These are phyloP conservation scores for Pisolithus sp. DNA, from an alignment of 768 basidiomycete genomes.

Conservation along the genomic window DNA sequence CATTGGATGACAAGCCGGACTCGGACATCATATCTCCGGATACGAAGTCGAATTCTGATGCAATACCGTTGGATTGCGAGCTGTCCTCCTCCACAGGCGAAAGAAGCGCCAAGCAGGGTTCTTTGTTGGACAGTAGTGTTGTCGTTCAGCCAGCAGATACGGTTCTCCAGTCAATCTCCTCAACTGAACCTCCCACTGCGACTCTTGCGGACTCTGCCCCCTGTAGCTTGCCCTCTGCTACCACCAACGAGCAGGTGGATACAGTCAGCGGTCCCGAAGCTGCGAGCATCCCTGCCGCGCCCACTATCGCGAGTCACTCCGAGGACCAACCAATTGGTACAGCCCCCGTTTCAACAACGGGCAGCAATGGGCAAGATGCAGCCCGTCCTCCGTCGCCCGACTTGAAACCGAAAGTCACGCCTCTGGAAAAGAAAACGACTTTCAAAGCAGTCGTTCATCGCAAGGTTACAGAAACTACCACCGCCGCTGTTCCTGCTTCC, in stretches of 20 bases:
- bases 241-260: background rate
- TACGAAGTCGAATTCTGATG: no score
- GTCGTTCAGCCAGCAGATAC: background rate
- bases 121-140: background rate
- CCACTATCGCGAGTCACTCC: no score
- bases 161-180: background rate
- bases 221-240: background rate
- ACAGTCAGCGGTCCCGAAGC: background rate
- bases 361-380: slow-evolving; percentile 1
- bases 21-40: no score
- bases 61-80: background rate
- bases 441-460: slow-evolving; percentile 57
- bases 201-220: background rate
- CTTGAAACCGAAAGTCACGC: background rate
- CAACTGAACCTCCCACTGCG: background rate
- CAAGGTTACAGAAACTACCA: slow-evolving; percentile 38
- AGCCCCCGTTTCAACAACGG: slow-evolving; percentile 2
- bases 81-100: background rate
- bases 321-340: background rate
- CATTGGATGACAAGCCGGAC: background rate
- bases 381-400: slow-evolving; percentile 8
- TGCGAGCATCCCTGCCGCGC: background rate
- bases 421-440: slow-evolving; percentile 15
- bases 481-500: slow-evolving; percentile 13
- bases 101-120: background rate